phyloP scores from a whole-genome alignment of 1,284 basidiomycete genomes.

The Tilletia indica region DNA sequence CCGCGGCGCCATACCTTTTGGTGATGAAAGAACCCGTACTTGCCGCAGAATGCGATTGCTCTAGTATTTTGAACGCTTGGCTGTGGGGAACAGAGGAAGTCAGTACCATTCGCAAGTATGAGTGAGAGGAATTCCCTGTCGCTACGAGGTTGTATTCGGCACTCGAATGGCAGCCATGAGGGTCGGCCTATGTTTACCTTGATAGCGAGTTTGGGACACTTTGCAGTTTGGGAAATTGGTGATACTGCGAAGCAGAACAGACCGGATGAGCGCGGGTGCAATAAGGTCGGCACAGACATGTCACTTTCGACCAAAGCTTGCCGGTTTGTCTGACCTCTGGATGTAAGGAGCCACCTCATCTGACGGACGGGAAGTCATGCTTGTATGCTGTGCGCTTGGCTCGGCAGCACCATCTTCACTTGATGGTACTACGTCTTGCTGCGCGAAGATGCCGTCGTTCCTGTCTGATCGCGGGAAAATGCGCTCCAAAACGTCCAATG shows the following conservation, averaged over 20 bases:
- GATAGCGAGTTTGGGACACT: neutral
- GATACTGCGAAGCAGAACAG: neutral
- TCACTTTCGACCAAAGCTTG: too few relatives aligned
- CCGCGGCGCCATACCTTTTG: neutral
- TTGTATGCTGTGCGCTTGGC: too few relatives aligned
- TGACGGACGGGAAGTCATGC: too few relatives aligned
- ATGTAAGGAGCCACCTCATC: too few relatives aligned
- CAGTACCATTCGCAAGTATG: neutral
- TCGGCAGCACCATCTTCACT: too few relatives aligned
- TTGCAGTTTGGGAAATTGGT: neutral
- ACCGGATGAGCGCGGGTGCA: too few relatives aligned
- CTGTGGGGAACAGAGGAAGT: neutral
- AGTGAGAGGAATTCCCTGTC: neutral
- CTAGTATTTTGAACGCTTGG: conserved; percentile 11
- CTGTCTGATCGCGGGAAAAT: neutral
- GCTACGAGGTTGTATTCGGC: too few relatives aligned
- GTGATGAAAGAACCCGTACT: neutral
- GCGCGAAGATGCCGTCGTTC: neutral
- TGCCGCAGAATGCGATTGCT: neutral
- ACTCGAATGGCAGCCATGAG: too few relatives aligned
- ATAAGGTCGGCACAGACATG: too few relatives aligned
- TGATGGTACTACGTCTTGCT: neutral
- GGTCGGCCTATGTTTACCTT: neutral
- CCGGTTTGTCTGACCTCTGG: too few relatives aligned
- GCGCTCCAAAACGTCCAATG: neutral